Evolutionary conservation across 116 monocot species (phyloP), one percentile per base, ranked within the genome.

Genomic region (Papilionanthe hybrid): DNA sequence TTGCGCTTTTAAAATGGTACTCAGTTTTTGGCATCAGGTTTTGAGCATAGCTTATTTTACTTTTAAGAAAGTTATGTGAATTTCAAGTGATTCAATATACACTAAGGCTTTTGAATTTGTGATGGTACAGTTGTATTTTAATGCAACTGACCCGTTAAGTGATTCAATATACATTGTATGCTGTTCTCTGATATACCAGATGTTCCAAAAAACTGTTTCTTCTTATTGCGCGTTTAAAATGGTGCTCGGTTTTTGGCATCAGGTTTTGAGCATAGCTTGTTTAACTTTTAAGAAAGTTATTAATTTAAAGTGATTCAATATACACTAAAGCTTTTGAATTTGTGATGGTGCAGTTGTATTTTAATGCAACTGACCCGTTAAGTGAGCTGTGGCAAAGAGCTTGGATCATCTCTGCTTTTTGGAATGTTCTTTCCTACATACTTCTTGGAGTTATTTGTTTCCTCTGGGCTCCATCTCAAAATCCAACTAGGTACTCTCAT

Each of bases 391-490:
- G 97, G 97, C 92, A 92, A 86, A 89, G 92, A 87, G 92, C 97
- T 92, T 97, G 97, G 97, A 91, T 97, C 74, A 94, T 97, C 76
- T 85, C 94, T 50, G 92, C 97, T 72, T 97, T 97, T 82, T 97
- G 97, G 97, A 92, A 88, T 89, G 82, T 89, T 30, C 87, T 94
- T 15, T 88, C 97, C 22, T 97, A 87, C 79, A 78, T 81, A 60
- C 91, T 97, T 32, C 89, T 97, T 82, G 83, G 10, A 37, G 79
- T 97, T 80, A 94, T 97, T 77, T 92, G 97, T 82, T 86, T 92
- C 55, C 85, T 97, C 22, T 97, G 92, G 97, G 80, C 92, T 72
- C 94, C 97, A 71, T 97, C 92, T 55, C 86, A 82, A 15, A 97
- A 94, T 77, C 94, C 89, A 79, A 97, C 89, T 37, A 91, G 92